Conservation (phyloP, 2,329 filamentous ascomycete genomes). For the Fusarium metavorans region DNA sequence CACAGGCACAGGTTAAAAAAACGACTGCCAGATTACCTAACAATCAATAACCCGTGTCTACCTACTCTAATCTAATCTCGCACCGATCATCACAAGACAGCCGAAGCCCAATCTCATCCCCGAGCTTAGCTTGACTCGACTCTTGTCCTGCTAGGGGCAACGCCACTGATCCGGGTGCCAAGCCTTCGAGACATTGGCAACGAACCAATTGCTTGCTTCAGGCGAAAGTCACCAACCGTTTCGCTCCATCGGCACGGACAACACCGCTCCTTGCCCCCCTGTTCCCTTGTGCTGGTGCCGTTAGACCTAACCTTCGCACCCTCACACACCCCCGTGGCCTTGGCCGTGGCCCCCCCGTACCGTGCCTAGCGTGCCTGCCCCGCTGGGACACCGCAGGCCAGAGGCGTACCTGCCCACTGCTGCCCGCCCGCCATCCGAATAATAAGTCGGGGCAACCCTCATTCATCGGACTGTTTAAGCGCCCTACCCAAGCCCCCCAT, state of each 20-base stretch:
- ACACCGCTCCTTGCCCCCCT: slow-evolving; percentile 33
- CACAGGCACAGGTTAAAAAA: slow-evolving; percentile 12
- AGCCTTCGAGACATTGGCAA: slow-evolving; percentile 28
- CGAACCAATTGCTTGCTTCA: slow-evolving; percentile 42
- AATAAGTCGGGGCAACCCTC: slow-evolving; percentile 44
- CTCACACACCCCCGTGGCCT: slow-evolving; percentile 13
- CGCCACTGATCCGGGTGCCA: slow-evolving; percentile 41
- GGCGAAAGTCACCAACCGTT: slow-evolving; percentile 32
- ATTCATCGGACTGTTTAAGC: slow-evolving; percentile 41
- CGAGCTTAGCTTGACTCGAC: slow-evolving; percentile 19
- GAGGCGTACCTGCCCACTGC: slow-evolving; percentile 23
- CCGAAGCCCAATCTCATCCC: slow-evolving; percentile 25
- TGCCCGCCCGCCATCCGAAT: slow-evolving; percentile 40
- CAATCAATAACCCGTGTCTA: slow-evolving; percentile 13
- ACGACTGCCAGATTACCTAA: not conserved
- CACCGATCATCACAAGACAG: slow-evolving; percentile 20
- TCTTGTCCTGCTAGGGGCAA: slow-evolving; percentile 21
- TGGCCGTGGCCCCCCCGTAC: slow-evolving; percentile 37
- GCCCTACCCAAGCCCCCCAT: slow-evolving; percentile 36
- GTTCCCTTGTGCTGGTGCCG: slow-evolving; percentile 16
- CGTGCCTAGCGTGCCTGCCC: slow-evolving; percentile 39
- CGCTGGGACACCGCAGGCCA: slow-evolving; percentile 35
- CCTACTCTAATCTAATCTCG: slow-evolving; percentile 13
- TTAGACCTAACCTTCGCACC: slow-evolving; percentile 1
- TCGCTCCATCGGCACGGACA: slow-evolving; percentile 26